A percentile compares a stretch with the other conserved stretches of the same genome.
phyloP scores from a whole-genome alignment of 2,329 filamentous ascomycete species.

The Dactylellina parvicollis region DNA sequence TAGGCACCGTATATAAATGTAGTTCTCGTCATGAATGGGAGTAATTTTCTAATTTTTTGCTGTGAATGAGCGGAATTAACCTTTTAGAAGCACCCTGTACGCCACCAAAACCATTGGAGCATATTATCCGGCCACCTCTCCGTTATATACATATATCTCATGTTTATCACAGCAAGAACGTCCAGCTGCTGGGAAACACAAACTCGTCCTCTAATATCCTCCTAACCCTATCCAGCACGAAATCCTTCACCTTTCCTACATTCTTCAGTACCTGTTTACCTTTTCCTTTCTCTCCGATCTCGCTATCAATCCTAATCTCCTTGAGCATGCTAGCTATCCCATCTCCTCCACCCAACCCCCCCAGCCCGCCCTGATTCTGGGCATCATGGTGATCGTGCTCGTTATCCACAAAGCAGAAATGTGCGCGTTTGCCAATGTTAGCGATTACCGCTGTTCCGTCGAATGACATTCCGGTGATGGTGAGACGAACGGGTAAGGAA shows the following conservation, averaged over 20 bases:
- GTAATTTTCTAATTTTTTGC: too few relatives aligned
- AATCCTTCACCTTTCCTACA: constrained; percentile 97
- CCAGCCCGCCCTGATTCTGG: constrained; percentile 63
- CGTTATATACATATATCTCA: neutral
- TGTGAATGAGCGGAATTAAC: neutral
- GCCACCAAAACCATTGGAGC: neutral
- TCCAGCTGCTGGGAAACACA: constrained; percentile 98
- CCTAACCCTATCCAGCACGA: constrained; percentile 94
- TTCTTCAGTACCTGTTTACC: constrained; percentile 97
- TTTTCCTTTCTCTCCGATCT: constrained; percentile 90
- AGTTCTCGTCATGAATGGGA: too few relatives aligned
- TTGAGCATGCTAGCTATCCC: constrained; percentile 80
- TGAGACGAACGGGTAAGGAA: constrained; percentile 90
- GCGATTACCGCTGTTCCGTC: constrained; percentile 93
- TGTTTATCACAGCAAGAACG: constrained; percentile 78
- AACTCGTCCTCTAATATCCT: constrained; percentile 98
- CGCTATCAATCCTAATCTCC: constrained; percentile 94
- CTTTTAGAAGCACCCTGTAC: neutral
- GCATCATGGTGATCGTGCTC: constrained; percentile 72
- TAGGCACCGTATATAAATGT: too few relatives aligned
- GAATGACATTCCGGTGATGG: constrained; percentile 93
- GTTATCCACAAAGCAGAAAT: constrained; percentile 95
- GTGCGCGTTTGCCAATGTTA: constrained; percentile 85
- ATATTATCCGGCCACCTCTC: neutral
- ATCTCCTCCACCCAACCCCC: constrained; percentile 62